Percentiles rank a stretch among this genome's conserved stretches.
Conservation (phyloP, 1,139 yeast genomes). For the Martiniozyma asiatica region DNA sequence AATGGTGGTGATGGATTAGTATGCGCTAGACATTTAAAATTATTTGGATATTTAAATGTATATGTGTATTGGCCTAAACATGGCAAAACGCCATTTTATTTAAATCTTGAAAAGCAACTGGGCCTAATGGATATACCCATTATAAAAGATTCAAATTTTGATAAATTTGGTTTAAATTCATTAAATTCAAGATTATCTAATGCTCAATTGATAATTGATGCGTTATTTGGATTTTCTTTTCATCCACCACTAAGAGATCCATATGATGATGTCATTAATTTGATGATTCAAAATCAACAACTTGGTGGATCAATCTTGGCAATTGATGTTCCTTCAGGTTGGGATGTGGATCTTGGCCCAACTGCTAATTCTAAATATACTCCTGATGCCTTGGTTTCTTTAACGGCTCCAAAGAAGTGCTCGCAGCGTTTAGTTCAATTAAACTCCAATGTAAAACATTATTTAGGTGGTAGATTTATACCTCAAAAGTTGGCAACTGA, state of each 20-base stretch:
- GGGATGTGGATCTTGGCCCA: conserved; percentile 93
- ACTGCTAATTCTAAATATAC: conserved; percentile 26
- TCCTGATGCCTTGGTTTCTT: conserved; percentile 63
- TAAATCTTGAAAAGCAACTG: conserved; percentile 45
- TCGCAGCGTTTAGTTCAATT: conserved; percentile 33
- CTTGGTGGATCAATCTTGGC: conserved; percentile 37
- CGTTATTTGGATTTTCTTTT: conserved; percentile 89
- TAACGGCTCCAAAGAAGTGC: conserved; percentile 93
- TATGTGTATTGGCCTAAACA: conserved; percentile 56
- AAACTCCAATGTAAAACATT: conserved; percentile 38
- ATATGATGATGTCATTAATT: conserved; percentile 45
- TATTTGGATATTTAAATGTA: conserved; percentile 65
- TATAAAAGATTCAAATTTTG: too few species aligned
- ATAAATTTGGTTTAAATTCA: conserved; percentile 1
- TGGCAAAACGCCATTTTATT: conserved; percentile 34
- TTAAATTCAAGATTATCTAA: neutral
- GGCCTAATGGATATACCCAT: too few species aligned
- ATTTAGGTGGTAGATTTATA: conserved; percentile 84
- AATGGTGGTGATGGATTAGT: conserved; percentile 97
- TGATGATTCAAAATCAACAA: conserved; percentile 29
- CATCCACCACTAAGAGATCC: conserved; percentile 81
- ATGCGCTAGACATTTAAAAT: conserved; percentile 78
- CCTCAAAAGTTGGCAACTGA: conserved; percentile 52
- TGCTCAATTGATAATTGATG: conserved; percentile 48
- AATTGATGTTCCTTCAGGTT: conserved; percentile 89